Evolutionary conservation across 495 filamentous ascomycete genomes (phyloP).

Genomic region (Chaetomium cochliodes): DNA sequence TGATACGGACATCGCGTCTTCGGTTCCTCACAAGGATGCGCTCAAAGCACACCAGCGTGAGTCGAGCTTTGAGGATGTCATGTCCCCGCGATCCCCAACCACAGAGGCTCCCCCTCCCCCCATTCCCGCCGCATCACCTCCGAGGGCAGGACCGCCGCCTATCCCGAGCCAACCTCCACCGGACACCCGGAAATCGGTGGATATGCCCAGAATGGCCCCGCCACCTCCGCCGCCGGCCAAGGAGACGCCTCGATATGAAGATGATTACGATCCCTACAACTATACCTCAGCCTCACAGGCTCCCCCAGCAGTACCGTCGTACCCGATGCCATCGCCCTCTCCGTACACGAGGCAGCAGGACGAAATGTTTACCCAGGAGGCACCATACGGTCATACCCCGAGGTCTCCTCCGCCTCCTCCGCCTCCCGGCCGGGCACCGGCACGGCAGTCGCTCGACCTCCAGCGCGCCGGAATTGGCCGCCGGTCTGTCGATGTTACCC

Average conservation of each 20-base stretch:
- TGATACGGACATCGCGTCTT: slow-evolving; percentile 93
- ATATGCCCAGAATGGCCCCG: slow-evolving; percentile 68
- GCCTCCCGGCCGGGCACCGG: slow-evolving; percentile 43
- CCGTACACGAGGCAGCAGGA: slow-evolving; percentile 38
- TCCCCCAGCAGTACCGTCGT: slow-evolving; percentile 36
- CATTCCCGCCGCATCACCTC: slow-evolving; percentile 48
- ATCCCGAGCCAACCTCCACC: slow-evolving; percentile 57
- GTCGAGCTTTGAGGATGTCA: slow-evolving; percentile 61
- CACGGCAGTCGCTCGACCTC: slow-evolving; percentile 69
- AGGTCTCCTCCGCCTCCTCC: slow-evolving; percentile 50
- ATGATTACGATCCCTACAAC: slow-evolving; percentile 74
- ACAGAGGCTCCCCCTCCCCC: slow-evolving; percentile 47
- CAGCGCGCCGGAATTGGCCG: slow-evolving; percentile 53
- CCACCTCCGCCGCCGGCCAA: slow-evolving; percentile 60
- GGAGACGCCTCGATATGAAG: slow-evolving; percentile 48
- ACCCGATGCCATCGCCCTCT: slow-evolving; percentile 53
- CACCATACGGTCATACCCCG: slow-evolving; percentile 36
- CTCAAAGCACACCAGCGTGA: slow-evolving; percentile 78
- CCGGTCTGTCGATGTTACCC: slow-evolving; percentile 67
- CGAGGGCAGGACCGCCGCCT: slow-evolving; percentile 55
- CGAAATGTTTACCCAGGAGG: slow-evolving; percentile 29
- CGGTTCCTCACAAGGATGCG: slow-evolving; percentile 86
- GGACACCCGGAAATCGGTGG: slow-evolving; percentile 51
- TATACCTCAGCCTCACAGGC: slow-evolving; percentile 52
- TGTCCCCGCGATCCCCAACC: slow-evolving; percentile 49